Percentiles rank a stretch among this genome's conserved stretches.
phyloP scores from a whole-genome alignment of 1,284 basidiomycete species.

The Pascua guehoae region DNA sequence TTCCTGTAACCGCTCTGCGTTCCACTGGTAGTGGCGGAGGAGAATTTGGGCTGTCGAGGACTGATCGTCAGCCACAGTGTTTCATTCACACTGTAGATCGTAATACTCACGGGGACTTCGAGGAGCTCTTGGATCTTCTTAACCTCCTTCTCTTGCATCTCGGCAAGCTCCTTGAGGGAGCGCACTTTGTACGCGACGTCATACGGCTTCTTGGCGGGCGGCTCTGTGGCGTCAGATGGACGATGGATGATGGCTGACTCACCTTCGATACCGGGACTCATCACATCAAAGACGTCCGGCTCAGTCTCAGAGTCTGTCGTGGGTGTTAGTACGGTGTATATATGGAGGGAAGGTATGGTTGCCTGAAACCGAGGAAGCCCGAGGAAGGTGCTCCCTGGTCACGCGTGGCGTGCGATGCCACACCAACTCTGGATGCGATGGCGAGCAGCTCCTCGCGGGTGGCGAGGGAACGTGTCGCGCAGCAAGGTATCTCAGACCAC shows the following conservation, averaged over 20 bases:
- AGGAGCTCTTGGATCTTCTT: slow-evolving; percentile 81
- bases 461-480: background rate
- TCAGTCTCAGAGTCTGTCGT: slow-evolving; percentile 31
- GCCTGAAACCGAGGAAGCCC: too few relatives aligned
- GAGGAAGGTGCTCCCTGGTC: too few relatives aligned
- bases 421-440: too few relatives aligned
- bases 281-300: slow-evolving; percentile 41
- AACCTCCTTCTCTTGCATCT: slow-evolving; percentile 69
- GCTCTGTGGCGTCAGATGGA: slow-evolving; percentile 20
- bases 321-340: too few relatives aligned
- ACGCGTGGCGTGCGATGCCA: too few relatives aligned
- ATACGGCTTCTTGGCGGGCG: slow-evolving; percentile 45
- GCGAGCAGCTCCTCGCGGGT: too few relatives aligned
- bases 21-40: slow-evolving; percentile 85
- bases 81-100: background rate
- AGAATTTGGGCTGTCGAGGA: slow-evolving; percentile 67
- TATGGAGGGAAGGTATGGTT: too few relatives aligned
- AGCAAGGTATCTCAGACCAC: slow-evolving; percentile 3
- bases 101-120: slow-evolving; percentile 69
- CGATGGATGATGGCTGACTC: slow-evolving; percentile 9
- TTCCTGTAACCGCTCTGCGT: slow-evolving; percentile 92
- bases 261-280: slow-evolving; percentile 45
- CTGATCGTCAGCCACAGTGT: slow-evolving; percentile 31
- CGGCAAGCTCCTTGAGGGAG: slow-evolving; percentile 71
- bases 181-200: slow-evolving; percentile 57